Evolutionary conservation across 179 eudicot species (phyloP).

Genomic region (Pouteria campechiana): DNA sequence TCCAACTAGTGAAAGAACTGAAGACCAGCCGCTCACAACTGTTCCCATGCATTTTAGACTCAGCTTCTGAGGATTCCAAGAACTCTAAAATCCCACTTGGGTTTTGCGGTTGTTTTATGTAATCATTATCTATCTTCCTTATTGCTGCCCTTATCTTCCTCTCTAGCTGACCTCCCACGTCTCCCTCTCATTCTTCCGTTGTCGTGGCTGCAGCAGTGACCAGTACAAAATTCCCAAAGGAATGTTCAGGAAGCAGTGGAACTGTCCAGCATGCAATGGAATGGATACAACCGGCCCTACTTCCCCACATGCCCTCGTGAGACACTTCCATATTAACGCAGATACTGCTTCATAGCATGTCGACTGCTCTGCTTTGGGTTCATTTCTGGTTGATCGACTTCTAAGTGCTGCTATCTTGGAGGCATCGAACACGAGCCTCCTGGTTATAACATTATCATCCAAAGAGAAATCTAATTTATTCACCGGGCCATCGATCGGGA

Average conservation of each 20-base stretch:
- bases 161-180: not conserved
- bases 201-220: slow-evolving; percentile 2
- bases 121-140: not conserved
- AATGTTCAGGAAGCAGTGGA: not conserved
- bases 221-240: slow-evolving; percentile 4
- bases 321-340: slow-evolving; percentile 6
- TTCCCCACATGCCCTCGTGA: not conserved
- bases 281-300: not conserved
- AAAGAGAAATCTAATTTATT: not conserved
- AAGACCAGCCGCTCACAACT: too few species aligned
- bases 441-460: slow-evolving; percentile 1
- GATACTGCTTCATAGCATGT: slow-evolving; percentile 2
- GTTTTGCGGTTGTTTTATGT: not conserved
- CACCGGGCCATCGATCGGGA: slow-evolving; percentile 6
- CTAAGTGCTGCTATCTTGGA: not conserved
- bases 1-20: not conserved
- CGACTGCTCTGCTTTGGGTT: not conserved
- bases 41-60: not conserved
- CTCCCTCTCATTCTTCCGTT: not conserved
- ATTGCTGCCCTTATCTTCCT: not conserved
- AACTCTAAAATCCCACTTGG: not conserved
- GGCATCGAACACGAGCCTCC: slow-evolving; percentile 8
- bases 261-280: not conserved
- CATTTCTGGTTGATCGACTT: not conserved
- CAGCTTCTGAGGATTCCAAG: not conserved